These are phyloP conservation scores for Sporothrix luriei DNA, from an alignment of 2,329 filamentous ascomycete species.

Conservation along the genomic window DNA sequence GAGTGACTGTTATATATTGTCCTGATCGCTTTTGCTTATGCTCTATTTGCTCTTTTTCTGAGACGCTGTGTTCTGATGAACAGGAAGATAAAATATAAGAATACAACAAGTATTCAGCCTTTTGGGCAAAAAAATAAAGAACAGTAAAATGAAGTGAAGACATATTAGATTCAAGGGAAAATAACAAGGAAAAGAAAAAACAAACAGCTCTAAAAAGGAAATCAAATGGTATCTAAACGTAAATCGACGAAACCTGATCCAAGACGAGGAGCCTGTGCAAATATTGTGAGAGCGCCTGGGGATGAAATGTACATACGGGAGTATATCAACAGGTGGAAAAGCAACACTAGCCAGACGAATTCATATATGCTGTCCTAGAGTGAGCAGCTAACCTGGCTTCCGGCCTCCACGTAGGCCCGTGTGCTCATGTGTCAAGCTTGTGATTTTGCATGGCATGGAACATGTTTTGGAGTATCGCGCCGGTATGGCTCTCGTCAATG, in stretches of 20 bases:
- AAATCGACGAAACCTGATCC: not conserved
- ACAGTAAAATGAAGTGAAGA: not conserved
- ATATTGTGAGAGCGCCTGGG: too few relatives aligned
- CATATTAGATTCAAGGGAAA: not conserved
- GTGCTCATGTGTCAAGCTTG: not conserved
- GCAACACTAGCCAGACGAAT: not conserved
- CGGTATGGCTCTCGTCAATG: not conserved
- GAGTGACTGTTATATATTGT: too few relatives aligned
- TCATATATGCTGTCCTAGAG: not conserved
- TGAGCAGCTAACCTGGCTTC: not conserved
- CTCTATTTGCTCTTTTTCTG: too few relatives aligned
- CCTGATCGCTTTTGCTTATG: too few relatives aligned
- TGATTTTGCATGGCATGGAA: constrained; percentile 4
- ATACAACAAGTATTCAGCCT: not conserved
- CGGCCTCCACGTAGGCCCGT: not conserved
- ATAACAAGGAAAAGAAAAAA: not conserved
- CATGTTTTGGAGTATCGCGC: not conserved
- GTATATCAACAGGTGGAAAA: not conserved
- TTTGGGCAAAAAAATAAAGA: not conserved
- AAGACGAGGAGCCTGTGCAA: not conserved
- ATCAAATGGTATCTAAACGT: not conserved
- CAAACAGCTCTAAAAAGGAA: too few relatives aligned
- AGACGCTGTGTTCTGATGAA: too few relatives aligned
- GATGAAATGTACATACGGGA: not conserved
- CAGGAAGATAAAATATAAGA: too few relatives aligned